Base-by-base conservation (phyloP, 176 grass and related monocot species). In the Aegilops longissima region DNA sequence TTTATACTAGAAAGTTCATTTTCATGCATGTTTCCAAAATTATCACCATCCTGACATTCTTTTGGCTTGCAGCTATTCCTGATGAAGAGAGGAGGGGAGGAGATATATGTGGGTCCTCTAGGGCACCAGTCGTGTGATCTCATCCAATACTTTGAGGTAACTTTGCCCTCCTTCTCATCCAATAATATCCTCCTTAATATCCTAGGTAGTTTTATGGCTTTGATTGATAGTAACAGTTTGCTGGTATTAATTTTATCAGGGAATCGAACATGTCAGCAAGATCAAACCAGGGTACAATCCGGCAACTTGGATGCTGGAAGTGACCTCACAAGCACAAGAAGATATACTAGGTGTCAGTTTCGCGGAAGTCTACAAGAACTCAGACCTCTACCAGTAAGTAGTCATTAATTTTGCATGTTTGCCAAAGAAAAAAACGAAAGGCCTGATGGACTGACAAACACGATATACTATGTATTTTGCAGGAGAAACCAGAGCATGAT, bases 291-390 rank as follows among this genome's bases (percentile, higher is more conserved):
- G 91, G 8, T 93, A 93, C 69, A 93, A 93, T 84, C 91, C 91
- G 16, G 91, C 91, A 42, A 93, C 91, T 62, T 93, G 91, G 91
- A 93, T 93, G 91, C 83, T 93, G 71, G 91, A 93, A 87, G 91
- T 93, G 69, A 90, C 88, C 61, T 77, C 88, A 17, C 29, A 90
- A 21, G 80, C 91, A 81, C 91, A 93, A 67, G 91, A 93, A 84
- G 88, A 87, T 52, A 63, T 78, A 78, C 74, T 88, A 23, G 91
- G 88, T 24, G 70, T 90, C 13, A 76, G 86, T 16, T 93, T 93
- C 68, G 20, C 84, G 38, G 81, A 93, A 33, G 33, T 56, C 61
- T 90, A 93, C 68, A 86, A 84, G 82, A 90, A 88, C 44, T 93
- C 91, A 51, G 88, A 93, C 24, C 91, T 93, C 39, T 93, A 87